These are phyloP conservation scores for Diaporthe sp. DNA, from an alignment of 2,329 filamentous ascomycete species.

Conservation along the genomic window DNA sequence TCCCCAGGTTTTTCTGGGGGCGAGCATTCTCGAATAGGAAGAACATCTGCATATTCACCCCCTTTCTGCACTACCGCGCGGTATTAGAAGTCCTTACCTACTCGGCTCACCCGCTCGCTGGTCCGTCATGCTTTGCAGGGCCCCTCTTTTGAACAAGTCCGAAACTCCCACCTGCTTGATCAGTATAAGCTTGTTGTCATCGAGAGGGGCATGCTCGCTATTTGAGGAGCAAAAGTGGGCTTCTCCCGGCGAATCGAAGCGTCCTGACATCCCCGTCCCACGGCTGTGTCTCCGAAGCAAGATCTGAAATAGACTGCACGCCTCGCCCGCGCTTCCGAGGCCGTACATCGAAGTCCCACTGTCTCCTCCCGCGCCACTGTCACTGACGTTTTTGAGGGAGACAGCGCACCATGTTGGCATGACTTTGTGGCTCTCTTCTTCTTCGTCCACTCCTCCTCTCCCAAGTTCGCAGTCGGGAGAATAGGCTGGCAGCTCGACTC, in stretches of 20 bases:
- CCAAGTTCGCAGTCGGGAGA: background rate
- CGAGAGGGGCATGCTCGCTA: constrained; percentile 20
- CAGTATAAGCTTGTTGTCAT: constrained; percentile 32
- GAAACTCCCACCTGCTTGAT: constrained; percentile 32
- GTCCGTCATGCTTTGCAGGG: constrained; percentile 16
- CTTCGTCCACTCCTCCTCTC: too few species aligned
- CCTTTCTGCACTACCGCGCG: background rate
- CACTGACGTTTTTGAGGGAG: background rate
- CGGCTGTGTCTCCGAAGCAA: constrained; percentile 8
- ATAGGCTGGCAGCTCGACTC: background rate
- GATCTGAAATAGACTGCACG: constrained; percentile 15
- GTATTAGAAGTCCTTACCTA: background rate
- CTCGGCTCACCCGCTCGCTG: background rate
- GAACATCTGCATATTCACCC: constrained; percentile 15
- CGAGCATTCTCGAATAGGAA: constrained; percentile 9
- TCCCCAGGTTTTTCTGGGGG: background rate
- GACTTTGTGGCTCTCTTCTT: background rate
- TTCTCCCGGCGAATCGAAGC: constrained; percentile 23
- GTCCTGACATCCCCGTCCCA: background rate
- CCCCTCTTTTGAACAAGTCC: constrained; percentile 30
- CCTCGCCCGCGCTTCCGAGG: constrained; percentile 18
- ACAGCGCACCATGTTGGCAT: constrained; percentile 11
- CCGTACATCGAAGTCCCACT: background rate
- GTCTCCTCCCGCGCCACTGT: background rate
- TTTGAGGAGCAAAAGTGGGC: constrained; percentile 31